Conservation (phyloP, 2,329 filamentous ascomycete genomes). For the Zelopaecilomyces penicillatus region DNA sequence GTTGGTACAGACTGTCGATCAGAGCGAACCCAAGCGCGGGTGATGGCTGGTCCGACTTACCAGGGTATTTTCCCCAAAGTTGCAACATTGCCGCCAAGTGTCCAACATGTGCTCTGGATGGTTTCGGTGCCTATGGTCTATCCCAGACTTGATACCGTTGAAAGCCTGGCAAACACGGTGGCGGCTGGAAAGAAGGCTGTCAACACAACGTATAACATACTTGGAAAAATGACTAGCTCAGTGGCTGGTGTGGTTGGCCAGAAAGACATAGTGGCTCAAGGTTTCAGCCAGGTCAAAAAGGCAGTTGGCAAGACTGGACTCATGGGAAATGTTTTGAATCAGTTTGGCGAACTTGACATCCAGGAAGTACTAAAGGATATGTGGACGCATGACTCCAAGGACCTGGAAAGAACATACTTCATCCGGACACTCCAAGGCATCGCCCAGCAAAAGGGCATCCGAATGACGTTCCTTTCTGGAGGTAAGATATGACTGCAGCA, state of each 20-base stretch:
- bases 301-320: conserved; percentile 90
- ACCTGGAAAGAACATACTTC: conserved; percentile 91
- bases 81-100: conserved; percentile 77
- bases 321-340: conserved; percentile 92
- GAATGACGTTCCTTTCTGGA: conserved; percentile 95
- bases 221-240: conserved; percentile 90
- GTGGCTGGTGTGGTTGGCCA: conserved; percentile 93
- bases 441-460: conserved; percentile 84
- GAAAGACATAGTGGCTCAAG: conserved; percentile 84
- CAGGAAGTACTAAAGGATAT: conserved; percentile 91
- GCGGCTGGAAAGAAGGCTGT: conserved; percentile 94
- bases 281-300: conserved; percentile 92
- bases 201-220: conserved; percentile 90
- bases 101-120: conserved; percentile 97
- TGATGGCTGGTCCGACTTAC: conserved; percentile 93
- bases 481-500: conserved; percentile 37
- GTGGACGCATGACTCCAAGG: conserved; percentile 98
- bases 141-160: conserved; percentile 81
- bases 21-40: conserved; percentile 80
- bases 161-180: conserved; percentile 83
- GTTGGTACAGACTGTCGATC: conserved; percentile 88
- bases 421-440: conserved; percentile 95
- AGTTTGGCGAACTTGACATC: conserved; percentile 92
- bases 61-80: conserved; percentile 96
- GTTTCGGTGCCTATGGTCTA: conserved; percentile 85